A percentile compares a stretch with the other conserved stretches of the same genome.
Evolutionary conservation across 2,329 filamentous ascomycete genomes (phyloP).

Genomic region (Pseudogymnoascus sp.): DNA sequence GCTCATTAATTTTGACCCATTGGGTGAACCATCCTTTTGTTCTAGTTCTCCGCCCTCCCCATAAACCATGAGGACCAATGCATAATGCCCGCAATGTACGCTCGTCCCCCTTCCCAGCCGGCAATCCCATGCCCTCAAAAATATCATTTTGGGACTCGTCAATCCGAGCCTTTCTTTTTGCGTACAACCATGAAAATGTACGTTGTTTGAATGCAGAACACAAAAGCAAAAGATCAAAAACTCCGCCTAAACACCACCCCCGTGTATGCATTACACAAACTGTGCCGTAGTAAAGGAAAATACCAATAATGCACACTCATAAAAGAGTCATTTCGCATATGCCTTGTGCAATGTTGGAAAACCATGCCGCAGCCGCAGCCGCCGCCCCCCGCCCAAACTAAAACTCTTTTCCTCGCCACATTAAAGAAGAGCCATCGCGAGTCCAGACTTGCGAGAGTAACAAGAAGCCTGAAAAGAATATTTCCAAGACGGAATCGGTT

Average conservation of each 20-base stretch:
- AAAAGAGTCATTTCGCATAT: slow-evolving; percentile 8
- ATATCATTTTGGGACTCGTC: background rate
- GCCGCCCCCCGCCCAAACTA: background rate
- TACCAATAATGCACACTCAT: slow-evolving; percentile 19
- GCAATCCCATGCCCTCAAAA: background rate
- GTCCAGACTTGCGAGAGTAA: slow-evolving; percentile 5
- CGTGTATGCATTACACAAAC: slow-evolving; percentile 9
- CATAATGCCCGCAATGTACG: background rate
- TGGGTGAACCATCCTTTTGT: slow-evolving; percentile 4
- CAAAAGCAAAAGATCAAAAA: background rate
- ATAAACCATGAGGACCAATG: slow-evolving; percentile 9
- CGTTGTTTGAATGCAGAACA: background rate
- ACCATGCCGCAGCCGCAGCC: background rate
- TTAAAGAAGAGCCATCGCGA: background rate
- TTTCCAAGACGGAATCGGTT: slow-evolving; percentile 1
- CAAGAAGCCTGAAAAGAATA: background rate
- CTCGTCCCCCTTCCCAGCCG: background rate
- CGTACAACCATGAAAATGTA: slow-evolving; percentile 1
- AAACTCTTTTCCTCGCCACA: background rate
- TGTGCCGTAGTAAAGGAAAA: background rate
- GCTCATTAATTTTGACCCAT: slow-evolving; percentile 1
- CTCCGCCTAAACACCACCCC: slow-evolving; percentile 28
- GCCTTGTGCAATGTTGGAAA: slow-evolving; percentile 3
- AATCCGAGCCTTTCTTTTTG: slow-evolving; percentile 7
- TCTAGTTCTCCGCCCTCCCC: background rate